A percentile compares a stretch with the other conserved stretches of the same genome.
Evolutionary conservation across 208 protist species (phyloP).

Genomic region (Wallacemonas sp.): DNA sequence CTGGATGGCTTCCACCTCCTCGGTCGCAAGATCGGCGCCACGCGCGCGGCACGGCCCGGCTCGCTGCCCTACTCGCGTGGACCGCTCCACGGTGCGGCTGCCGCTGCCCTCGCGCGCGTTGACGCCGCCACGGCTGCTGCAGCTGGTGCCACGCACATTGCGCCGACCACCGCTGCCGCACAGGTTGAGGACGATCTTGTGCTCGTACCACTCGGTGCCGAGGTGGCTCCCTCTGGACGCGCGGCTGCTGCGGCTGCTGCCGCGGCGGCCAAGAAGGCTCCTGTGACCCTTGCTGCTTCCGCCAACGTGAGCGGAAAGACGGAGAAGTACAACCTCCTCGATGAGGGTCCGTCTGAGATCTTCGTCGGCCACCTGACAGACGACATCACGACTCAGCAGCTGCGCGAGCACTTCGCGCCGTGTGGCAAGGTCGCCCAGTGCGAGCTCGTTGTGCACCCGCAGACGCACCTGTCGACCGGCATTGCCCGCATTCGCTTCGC

Average conservation of each 20-base stretch:
- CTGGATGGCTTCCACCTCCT: slow-evolving; percentile 86
- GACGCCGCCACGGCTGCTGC: slow-evolving; percentile 16
- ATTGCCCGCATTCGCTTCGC: slow-evolving; percentile 80
- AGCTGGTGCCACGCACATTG: background rate
- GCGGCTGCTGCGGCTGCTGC: slow-evolving; percentile 4
- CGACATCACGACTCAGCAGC: slow-evolving; percentile 72
- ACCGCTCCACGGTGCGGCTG: slow-evolving; percentile 19
- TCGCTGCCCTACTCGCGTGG: slow-evolving; percentile 81
- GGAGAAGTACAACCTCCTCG: slow-evolving; percentile 84
- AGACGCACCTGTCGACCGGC: slow-evolving; percentile 70
- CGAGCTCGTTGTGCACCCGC: slow-evolving; percentile 79
- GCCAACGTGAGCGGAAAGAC: slow-evolving; percentile 71
- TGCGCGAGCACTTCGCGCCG: slow-evolving; percentile 72
- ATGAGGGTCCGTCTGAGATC: slow-evolving; percentile 70
- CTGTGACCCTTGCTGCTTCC: slow-evolving; percentile 10
- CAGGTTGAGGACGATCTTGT: slow-evolving; percentile 22
- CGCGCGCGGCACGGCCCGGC: slow-evolving; percentile 70
- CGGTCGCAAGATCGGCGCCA: slow-evolving; percentile 70
- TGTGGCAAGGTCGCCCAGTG: slow-evolving; percentile 71
- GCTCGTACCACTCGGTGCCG: slow-evolving; percentile 28
- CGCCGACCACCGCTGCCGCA: background rate
- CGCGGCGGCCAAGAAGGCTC: background rate
- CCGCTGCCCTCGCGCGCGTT: slow-evolving; percentile 46
- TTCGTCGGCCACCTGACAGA: slow-evolving; percentile 85
- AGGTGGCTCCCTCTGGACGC: background rate